These are phyloP conservation scores for Nicotiana obtusifolia DNA, from an alignment of 257 asterid species.

Conservation along the genomic window DNA sequence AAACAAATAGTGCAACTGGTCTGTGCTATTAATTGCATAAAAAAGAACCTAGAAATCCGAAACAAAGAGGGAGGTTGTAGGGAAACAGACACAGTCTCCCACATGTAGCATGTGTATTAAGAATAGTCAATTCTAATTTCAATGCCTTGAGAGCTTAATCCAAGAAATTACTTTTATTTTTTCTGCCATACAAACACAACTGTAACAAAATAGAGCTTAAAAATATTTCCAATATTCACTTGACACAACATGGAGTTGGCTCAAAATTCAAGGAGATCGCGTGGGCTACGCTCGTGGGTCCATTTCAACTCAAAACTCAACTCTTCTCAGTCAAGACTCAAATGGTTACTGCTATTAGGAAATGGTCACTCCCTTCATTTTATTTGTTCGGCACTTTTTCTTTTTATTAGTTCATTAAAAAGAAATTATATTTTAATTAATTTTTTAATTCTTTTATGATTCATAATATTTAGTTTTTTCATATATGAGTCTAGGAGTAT, in stretches of 20 bases:
- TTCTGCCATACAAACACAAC: neutral
- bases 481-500: too few relatives aligned
- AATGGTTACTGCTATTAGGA: too few relatives aligned
- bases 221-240: neutral
- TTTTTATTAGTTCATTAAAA: too few relatives aligned
- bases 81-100: constrained; percentile 48
- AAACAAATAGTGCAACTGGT: constrained; percentile 8
- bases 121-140: constrained; percentile 44
- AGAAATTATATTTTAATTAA: too few relatives aligned
- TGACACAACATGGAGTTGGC: constrained; percentile 5
- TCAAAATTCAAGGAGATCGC: constrained; percentile 37
- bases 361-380: too few relatives aligned
- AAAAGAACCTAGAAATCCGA: constrained; percentile 19
- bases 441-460: too few relatives aligned
- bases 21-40: constrained; percentile 7
- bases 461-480: too few relatives aligned
- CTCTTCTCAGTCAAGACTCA: too few relatives aligned
- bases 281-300: constrained; percentile 22
- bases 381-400: too few relatives aligned
- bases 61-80: constrained; percentile 17
- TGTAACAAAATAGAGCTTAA: neutral
- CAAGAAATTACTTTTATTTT: constrained; percentile 46
- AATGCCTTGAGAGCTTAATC: constrained; percentile 43
- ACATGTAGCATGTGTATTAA: constrained; percentile 74
- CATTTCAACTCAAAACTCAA: neutral